phyloP scores from a whole-genome alignment of 2,329 filamentous ascomycete genomes.

The Paecilomyces niveus region DNA sequence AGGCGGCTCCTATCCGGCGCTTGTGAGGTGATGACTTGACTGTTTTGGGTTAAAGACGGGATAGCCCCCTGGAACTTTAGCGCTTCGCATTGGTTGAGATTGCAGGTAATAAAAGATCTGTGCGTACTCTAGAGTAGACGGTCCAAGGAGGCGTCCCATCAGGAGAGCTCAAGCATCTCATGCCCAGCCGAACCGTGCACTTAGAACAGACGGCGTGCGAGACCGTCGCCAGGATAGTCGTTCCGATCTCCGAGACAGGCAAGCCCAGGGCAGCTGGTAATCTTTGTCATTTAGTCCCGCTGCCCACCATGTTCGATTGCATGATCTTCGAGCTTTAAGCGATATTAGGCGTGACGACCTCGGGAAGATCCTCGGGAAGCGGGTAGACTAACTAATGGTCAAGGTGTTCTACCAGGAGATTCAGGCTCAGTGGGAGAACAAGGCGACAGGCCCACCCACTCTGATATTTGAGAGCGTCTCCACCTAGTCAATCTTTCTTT shows the following conservation, averaged over 20 bases:
- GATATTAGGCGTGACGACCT: neutral
- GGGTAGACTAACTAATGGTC: neutral
- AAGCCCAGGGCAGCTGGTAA: neutral
- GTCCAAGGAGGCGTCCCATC: neutral
- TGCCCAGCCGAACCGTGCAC: neutral
- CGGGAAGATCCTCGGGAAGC: neutral
- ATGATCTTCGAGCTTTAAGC: neutral
- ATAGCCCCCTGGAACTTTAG: neutral
- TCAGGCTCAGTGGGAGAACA: neutral
- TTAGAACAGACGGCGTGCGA: neutral
- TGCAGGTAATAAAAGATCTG: neutral
- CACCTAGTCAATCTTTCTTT: neutral
- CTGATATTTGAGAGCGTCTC: neutral
- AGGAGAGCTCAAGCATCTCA: neutral
- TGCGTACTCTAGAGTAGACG: neutral
- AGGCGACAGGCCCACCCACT: neutral
- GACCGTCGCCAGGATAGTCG: neutral
- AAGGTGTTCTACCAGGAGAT: neutral
- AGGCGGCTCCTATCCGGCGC: slow-evolving; percentile 1
- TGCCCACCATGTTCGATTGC: neutral
- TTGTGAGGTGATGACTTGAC: neutral
- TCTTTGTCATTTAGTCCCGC: neutral
- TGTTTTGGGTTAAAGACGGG: neutral
- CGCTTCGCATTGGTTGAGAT: neutral
- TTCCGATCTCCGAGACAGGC: neutral